phyloP scores from a whole-genome alignment of 768 basidiomycete genomes.

The Holtermanniella nyarrowii region DNA sequence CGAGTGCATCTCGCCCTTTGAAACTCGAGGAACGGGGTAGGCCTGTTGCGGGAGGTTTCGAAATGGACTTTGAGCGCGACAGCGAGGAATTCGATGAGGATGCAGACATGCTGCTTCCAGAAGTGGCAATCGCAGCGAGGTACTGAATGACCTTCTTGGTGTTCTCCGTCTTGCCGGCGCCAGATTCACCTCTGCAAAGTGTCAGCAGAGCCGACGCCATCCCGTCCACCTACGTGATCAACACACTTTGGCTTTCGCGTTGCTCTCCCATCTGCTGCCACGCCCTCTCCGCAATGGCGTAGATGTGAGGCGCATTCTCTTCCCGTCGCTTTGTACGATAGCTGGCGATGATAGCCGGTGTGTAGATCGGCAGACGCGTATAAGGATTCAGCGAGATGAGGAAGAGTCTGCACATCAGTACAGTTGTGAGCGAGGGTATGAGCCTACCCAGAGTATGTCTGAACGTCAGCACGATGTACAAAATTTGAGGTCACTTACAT shows the following conservation, averaged over 20 bases:
- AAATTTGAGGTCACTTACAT: slow-evolving; percentile 18
- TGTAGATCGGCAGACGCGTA: slow-evolving; percentile 80
- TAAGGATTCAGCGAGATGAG: slow-evolving; percentile 98
- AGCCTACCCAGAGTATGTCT: slow-evolving; percentile 31
- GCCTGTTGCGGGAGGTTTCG: slow-evolving; percentile 44
- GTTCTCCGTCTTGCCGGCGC: slow-evolving; percentile 98
- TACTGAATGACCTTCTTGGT: slow-evolving; percentile 98
- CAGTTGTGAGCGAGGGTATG: neutral
- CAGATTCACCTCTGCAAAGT: slow-evolving; percentile 75
- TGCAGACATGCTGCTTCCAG: slow-evolving; percentile 51
- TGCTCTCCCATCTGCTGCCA: slow-evolving; percentile 99
- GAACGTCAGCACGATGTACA: slow-evolving; percentile 1
- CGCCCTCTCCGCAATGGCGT: slow-evolving; percentile 91
- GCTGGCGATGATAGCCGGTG: slow-evolving; percentile 32
- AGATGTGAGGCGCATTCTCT: slow-evolving; percentile 93
- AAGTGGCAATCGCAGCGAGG: slow-evolving; percentile 77
- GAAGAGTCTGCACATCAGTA: slow-evolving; percentile 83
- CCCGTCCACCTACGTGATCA: slow-evolving; percentile 70
- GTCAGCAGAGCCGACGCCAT: slow-evolving; percentile 6
- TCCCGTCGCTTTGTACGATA: slow-evolving; percentile 75
- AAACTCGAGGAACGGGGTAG: slow-evolving; percentile 59
- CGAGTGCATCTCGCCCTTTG: slow-evolving; percentile 46
- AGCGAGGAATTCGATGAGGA: slow-evolving; percentile 46
- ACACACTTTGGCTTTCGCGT: slow-evolving; percentile 90
- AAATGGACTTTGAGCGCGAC: slow-evolving; percentile 46